phyloP scores from a whole-genome alignment of 345 rosid genomes.

The Camelina neglecta region DNA sequence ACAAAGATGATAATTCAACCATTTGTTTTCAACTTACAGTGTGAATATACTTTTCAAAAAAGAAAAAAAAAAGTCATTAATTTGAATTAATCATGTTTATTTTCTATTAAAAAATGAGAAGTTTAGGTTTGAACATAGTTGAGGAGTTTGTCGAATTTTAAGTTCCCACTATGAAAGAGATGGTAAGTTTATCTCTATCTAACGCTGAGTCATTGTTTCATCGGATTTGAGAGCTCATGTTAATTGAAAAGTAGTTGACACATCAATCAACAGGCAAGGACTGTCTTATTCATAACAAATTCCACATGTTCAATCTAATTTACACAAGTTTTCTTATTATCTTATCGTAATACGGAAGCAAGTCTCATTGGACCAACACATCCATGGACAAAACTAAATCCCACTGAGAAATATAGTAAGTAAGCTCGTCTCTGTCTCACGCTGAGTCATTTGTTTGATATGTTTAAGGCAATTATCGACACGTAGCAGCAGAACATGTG shows the following conservation, averaged over 20 bases:
- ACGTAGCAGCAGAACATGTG: conserved; percentile 18
- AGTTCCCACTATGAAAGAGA: background rate
- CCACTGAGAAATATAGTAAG: background rate
- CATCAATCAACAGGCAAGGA: conserved; percentile 25
- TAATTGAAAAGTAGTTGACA: conserved; percentile 6
- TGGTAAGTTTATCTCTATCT: background rate
- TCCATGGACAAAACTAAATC: background rate
- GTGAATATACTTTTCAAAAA: conserved; percentile 9
- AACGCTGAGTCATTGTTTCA: background rate
- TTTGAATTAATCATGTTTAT: background rate
- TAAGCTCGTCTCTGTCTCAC: background rate
- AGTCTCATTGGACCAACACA: conserved; percentile 19
- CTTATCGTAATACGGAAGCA: conserved; percentile 1
- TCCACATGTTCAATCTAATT: conserved; percentile 9
- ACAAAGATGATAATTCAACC: conserved; percentile 30
- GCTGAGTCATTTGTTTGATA: background rate
- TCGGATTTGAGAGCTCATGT: background rate
- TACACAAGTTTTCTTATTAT: background rate
- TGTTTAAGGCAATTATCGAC: background rate
- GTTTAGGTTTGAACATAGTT: background rate
- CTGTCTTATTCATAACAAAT: conserved; percentile 2
- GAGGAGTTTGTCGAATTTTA: background rate
- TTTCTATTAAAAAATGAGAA: background rate
- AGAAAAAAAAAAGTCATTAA: background rate
- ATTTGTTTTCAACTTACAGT: conserved; percentile 14